Base-by-base conservation (phyloP, 805 yeast genomes). In the Starmera dryadoides region DNA sequence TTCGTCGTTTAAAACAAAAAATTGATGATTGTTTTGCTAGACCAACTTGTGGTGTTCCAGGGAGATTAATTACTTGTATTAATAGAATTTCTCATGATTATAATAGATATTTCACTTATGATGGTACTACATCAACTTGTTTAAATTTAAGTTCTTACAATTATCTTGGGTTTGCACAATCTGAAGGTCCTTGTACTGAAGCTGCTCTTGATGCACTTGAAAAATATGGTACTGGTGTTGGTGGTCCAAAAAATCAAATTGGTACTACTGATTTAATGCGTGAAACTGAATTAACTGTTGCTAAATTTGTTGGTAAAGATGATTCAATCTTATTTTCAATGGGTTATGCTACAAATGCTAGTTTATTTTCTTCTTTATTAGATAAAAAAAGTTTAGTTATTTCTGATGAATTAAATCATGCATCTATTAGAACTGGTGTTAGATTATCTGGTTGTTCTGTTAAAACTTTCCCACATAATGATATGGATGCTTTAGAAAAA, bases 1-100 rank as follows among this genome's bases (percentile, higher is more conserved):
- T 89, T 33, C 81, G 99, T 53, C 80, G 98, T 53, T 74, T 93
- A 70, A 89, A 93, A 60, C 76, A 74, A 50, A 83, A 96, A 62
- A 76, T 93, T 42, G 95, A 86, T 58, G 98, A 91, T 63, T 87
- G 96, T 62, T 93, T 93, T 60, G 86, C 94, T 2, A 79, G 96
- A 58, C 96, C 96, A 33, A 86, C 94, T n/a, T 83, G 85, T 43
- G 98, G 97, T 37, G 98, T 91, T 17, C 98, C 99, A 1, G 99
- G 99, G 21, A 78, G 99, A 59, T 81, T 70, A 54, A 79, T 91
- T 51, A 75, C 79, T 42, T 81, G 95, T 52, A 80, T 82, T 52
- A 89, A 87, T 52, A 77, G 98, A 51, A 63, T 68, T 25, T 72
- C 88, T n/a, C 69, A 71, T 34, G 81, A 82, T 48, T 74, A 75